Evolutionary conservation across 75 land plant species (phyloP).

Genomic region (Selaginella moellendorffii): DNA sequence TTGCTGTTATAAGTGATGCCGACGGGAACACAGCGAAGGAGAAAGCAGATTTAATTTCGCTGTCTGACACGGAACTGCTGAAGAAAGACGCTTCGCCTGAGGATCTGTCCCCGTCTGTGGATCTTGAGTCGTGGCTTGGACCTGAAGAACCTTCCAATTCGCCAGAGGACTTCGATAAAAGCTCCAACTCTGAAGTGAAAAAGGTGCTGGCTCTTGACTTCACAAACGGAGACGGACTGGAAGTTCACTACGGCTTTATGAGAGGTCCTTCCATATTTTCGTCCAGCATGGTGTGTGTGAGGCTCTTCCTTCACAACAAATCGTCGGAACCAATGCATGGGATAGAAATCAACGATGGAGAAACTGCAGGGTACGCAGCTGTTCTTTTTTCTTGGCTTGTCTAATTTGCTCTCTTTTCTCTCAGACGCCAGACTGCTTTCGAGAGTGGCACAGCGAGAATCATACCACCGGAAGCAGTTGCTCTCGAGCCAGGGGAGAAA

Average conservation of each 20-base stretch:
- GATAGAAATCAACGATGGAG: slow-evolving; percentile 34
- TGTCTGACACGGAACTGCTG: slow-evolving; percentile 36
- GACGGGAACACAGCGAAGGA: background rate
- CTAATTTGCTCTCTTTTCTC: background rate
- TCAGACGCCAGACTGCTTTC: background rate
- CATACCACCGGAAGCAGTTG: slow-evolving; percentile 43
- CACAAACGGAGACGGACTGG: slow-evolving; percentile 67
- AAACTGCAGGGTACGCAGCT: slow-evolving; percentile 26
- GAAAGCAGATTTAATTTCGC: slow-evolving; percentile 25
- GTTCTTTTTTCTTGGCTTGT: background rate
- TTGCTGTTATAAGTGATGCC: background rate
- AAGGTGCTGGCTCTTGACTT: slow-evolving; percentile 47
- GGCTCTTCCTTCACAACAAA: slow-evolving; percentile 36
- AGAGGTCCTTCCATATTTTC: slow-evolving; percentile 36
- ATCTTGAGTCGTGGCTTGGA: slow-evolving; percentile 75
- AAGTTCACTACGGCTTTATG: slow-evolving; percentile 55
- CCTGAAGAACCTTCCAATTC: slow-evolving; percentile 19
- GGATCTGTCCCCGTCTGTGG: slow-evolving; percentile 28
- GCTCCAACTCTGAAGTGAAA: slow-evolving; percentile 7
- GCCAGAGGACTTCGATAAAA: background rate
- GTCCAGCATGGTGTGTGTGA: slow-evolving; percentile 35
- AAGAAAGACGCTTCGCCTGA: slow-evolving; percentile 1
- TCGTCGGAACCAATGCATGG: slow-evolving; percentile 31
- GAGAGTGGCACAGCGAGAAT: slow-evolving; percentile 16
- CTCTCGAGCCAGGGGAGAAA: slow-evolving; percentile 42